Evolutionary conservation across 2,329 filamentous ascomycete species (phyloP).

Genomic region (Botrytis elliptica): DNA sequence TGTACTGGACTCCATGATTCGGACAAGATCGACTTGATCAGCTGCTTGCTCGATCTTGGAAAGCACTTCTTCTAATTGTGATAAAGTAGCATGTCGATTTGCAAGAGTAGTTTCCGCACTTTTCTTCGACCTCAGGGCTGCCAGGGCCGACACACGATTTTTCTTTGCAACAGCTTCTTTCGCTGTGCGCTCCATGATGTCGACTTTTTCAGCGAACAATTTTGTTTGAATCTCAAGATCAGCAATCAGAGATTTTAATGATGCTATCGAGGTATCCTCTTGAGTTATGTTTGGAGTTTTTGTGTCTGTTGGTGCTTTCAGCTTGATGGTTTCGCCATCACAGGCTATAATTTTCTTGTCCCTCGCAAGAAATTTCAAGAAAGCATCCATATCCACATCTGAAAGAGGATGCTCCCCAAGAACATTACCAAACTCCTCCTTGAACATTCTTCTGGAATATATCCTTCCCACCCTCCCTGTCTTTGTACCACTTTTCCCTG

Average conservation of each 20-base stretch:
- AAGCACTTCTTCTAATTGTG: constrained; percentile 80
- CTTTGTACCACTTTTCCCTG: constrained; percentile 45
- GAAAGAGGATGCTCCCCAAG: constrained; percentile 55
- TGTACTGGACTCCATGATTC: constrained; percentile 76
- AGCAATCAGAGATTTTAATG: constrained; percentile 74
- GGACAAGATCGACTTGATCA: constrained; percentile 79
- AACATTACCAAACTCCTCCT: constrained; percentile 53
- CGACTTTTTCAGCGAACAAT: constrained; percentile 64
- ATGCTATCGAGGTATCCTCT: constrained; percentile 80
- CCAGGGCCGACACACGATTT: constrained; percentile 72
- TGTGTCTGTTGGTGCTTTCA: constrained; percentile 56
- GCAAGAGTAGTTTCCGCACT: constrained; percentile 71
- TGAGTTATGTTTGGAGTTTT: constrained; percentile 56
- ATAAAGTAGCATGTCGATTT: constrained; percentile 69
- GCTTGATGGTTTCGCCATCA: constrained; percentile 71
- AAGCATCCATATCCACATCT: constrained; percentile 63
- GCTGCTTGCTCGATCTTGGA: constrained; percentile 81
- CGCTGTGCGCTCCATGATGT: constrained; percentile 62
- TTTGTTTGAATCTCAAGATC: constrained; percentile 72
- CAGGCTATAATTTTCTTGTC: constrained; percentile 60
- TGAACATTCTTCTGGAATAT: constrained; percentile 66
- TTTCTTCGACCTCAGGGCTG: constrained; percentile 80
- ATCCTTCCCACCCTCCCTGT: constrained; percentile 62
- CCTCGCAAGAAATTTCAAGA: constrained; percentile 68
- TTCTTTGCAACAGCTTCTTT: constrained; percentile 69